These are phyloP conservation scores for Neophaeococcomyces aloes DNA, from an alignment of 2,329 filamentous ascomycete genomes.

Conservation along the genomic window DNA sequence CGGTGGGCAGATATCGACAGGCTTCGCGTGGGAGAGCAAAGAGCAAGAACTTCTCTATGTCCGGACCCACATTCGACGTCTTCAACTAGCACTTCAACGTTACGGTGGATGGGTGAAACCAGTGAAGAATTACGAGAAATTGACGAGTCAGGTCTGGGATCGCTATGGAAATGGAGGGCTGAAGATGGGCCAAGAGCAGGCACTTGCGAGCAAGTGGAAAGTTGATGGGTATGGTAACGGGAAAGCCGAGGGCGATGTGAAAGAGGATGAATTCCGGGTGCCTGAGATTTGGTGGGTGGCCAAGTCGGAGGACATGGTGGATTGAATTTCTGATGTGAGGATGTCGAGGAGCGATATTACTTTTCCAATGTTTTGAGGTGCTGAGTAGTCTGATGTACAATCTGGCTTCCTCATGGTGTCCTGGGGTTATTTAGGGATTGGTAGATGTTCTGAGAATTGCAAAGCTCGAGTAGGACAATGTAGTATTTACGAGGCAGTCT, in stretches of 20 bases:
- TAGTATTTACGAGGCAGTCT: too few species aligned
- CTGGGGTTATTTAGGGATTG: too few species aligned
- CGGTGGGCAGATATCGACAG: constrained; percentile 14
- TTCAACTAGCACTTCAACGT: constrained; percentile 32
- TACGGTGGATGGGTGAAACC: constrained; percentile 37
- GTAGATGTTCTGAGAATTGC: too few species aligned
- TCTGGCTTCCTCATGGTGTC: too few species aligned
- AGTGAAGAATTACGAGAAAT: constrained; percentile 37
- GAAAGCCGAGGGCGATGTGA: constrained; percentile 32
- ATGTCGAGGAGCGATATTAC: too few species aligned
- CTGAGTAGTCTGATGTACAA: too few species aligned
- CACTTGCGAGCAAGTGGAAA: constrained; percentile 41
- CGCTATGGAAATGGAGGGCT: constrained; percentile 28
- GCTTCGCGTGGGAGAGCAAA: constrained; percentile 12
- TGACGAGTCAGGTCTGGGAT: constrained; percentile 37
- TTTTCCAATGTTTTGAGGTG: too few species aligned
- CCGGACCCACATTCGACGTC: constrained; percentile 28
- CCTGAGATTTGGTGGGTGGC: too few species aligned
- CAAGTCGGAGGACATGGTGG: too few species aligned
- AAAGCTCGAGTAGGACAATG: too few species aligned
- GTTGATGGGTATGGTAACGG: constrained; percentile 36
- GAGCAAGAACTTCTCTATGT: constrained; percentile 26
- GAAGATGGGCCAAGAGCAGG: constrained; percentile 26
- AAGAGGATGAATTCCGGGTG: too few species aligned
- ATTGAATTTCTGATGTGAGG: too few species aligned